A percentile compares a stretch with the other conserved stretches of the same genome.
These are phyloP conservation scores for Pelargonium myrrhifolium DNA, from an alignment of 441 rosid species.

Conservation along the genomic window DNA sequence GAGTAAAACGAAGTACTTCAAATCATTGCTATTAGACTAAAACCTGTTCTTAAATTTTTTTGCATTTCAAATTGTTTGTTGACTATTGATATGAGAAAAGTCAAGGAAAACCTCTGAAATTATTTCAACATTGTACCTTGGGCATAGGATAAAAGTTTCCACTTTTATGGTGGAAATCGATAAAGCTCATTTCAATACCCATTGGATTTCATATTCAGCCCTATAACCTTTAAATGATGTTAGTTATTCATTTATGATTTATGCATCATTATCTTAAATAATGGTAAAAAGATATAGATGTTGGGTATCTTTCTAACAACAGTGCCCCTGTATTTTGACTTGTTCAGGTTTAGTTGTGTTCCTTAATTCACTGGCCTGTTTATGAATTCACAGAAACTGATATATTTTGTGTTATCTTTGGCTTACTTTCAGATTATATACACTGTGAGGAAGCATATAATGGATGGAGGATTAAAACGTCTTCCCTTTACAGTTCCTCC, in stretches of 20 bases:
- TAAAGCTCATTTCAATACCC: not conserved
- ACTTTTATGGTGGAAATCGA: not conserved
- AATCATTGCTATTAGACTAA: not conserved
- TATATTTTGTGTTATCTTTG: conserved; percentile 9
- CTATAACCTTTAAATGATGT: not conserved
- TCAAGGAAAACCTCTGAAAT: not conserved
- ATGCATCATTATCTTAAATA: not conserved
- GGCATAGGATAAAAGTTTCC: not conserved
- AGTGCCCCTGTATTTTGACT: not conserved
- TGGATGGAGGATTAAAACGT: conserved; percentile 51
- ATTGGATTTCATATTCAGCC: not conserved
- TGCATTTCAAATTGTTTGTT: not conserved
- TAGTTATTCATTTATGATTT: not conserved
- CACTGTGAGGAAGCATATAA: conserved; percentile 47
- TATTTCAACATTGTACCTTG: not conserved
- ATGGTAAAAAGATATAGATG: not conserved
- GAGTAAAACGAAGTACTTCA: not conserved
- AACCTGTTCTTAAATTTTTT: no score
- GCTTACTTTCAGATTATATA: conserved; percentile 42
- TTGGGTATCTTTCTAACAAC: not conserved
- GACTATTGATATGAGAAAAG: not conserved
- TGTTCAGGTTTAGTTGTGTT: conserved; percentile 9
- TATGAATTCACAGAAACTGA: not conserved
- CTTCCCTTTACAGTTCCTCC: conserved; percentile 53
- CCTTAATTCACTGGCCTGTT: conserved; percentile 12